Base-by-base conservation (phyloP, 345 rosid genomes). In the Lagerstroemia speciosa region DNA sequence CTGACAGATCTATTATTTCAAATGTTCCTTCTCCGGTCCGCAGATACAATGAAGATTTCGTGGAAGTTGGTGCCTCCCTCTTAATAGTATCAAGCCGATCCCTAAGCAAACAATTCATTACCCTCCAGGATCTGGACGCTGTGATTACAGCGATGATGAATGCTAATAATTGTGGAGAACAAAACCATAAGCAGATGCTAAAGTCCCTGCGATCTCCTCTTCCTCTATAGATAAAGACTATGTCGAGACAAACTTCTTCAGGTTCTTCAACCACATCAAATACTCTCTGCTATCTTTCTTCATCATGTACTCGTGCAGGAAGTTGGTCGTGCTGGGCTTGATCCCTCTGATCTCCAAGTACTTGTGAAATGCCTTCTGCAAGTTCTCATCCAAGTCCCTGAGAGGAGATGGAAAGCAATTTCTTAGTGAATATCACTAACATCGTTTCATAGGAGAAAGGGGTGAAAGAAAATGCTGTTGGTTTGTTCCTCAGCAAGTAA, bases 261-360 rank as follows among this genome's bases (percentile, higher is more conserved):
- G 86, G 72, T 84, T 78, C 69, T 85, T 82, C 86, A 93, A 74
- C 98, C 97, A 89, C 36, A 70, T 69, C 62, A 86, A 14, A 72
- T 82, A 87, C 69, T 88, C 96, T 19, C 83, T 76, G 53, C 87
- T 85, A 75, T 89, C 95, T 76, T 94, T 94, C 82, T 87, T 88
- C 74, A 86, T 79, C 97, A 91, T 91, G 79, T 91, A 89, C 81
- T 88, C 99, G 57, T 85, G 91, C 82, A 94, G 78, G 91, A 86
- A 91, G 76, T 87, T 88, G 66, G 90, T 82, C 8, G 83, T 82
- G 79, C 86, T 79, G 26, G 95, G 88, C 66, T 78, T 85, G 72
- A 94, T 80, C 71, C 96, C 97, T 79, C 99, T 81, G 40, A 85
- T 77, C 76, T 87, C 93, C 43, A 89, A 70, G 66, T 88, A 89